These are phyloP conservation scores for Neospora caninum DNA, from an alignment of 169 alveolate genomes.

Conservation along the genomic window DNA sequence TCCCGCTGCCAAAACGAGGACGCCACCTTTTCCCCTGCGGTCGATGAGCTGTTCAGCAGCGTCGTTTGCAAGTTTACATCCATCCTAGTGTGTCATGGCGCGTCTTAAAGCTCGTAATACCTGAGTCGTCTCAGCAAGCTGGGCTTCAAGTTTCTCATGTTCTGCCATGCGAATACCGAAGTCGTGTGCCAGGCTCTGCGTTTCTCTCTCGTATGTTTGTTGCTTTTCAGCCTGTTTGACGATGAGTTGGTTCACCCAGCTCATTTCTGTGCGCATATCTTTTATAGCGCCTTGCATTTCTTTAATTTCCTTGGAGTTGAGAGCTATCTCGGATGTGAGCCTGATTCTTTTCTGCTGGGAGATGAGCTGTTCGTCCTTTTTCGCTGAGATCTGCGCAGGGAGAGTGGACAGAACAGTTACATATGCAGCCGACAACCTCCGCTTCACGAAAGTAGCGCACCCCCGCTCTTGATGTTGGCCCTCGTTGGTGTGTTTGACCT, in stretches of 20 bases:
- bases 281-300: slow-evolving; percentile 82
- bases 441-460: too few species aligned
- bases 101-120: not conserved
- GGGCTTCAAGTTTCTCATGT: slow-evolving; percentile 4
- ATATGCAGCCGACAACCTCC: too few species aligned
- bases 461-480: too few species aligned
- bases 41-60: too few species aligned
- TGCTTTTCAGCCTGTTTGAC: slow-evolving; percentile 79
- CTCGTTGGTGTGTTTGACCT: too few species aligned
- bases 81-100: too few species aligned
- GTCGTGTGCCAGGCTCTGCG: slow-evolving; percentile 55
- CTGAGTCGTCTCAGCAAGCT: not conserved
- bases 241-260: slow-evolving; percentile 80
- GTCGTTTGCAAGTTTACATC: too few species aligned
- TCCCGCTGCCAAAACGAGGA: too few species aligned
- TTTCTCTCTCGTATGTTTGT: slow-evolving; percentile 80
- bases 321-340: slow-evolving; percentile 75
- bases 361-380: slow-evolving; percentile 81
- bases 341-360: slow-evolving; percentile 85
- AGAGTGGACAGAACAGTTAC: not conserved
- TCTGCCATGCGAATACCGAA: not conserved
- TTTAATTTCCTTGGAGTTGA: slow-evolving; percentile 83
- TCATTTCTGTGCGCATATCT: slow-evolving; percentile 85
- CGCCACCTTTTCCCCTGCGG: too few species aligned
- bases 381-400: slow-evolving; percentile 45